phyloP scores from a whole-genome alignment of 129 eudicot genomes.

The Lactuca saligna region DNA sequence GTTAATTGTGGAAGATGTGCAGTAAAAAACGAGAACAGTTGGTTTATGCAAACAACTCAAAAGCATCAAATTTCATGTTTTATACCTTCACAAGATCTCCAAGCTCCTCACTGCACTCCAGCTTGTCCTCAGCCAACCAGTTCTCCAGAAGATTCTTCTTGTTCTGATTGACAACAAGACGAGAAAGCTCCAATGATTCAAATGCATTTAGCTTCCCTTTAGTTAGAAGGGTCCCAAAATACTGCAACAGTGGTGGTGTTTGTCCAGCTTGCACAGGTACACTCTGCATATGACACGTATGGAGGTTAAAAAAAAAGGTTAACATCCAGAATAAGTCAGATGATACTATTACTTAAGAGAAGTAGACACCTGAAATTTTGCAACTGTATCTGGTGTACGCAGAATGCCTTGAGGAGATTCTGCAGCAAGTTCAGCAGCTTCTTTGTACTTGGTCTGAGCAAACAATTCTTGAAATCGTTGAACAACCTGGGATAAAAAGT shows the following conservation, averaged over 20 bases:
- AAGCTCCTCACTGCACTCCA: conserved; percentile 98
- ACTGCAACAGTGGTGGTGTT: conserved; percentile 93
- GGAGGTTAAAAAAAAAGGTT: background rate
- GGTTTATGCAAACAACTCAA: background rate
- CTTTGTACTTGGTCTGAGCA: conserved; percentile 98
- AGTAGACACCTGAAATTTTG: conserved; percentile 79
- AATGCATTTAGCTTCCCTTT: conserved; percentile 92
- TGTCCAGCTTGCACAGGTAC: conserved; percentile 99
- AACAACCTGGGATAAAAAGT: conserved; percentile 63
- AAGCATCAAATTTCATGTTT: conserved; percentile 7
- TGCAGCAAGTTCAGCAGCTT: conserved; percentile 99
- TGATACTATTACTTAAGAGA: background rate
- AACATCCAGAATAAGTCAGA: background rate
- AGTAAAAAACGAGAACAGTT: background rate
- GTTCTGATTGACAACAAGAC: conserved; percentile 96
- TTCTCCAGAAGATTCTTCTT: conserved; percentile 91
- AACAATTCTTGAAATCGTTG: conserved; percentile 97
- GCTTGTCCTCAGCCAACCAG: conserved; percentile 97
- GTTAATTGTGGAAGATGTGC: background rate
- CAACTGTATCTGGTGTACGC: conserved; percentile 97
- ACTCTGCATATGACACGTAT: conserved; percentile 55
- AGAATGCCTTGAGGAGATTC: conserved; percentile 98
- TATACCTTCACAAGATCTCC: conserved; percentile 97
- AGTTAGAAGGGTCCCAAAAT: conserved; percentile 90
- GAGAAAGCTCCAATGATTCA: conserved; percentile 94